Conservation (phyloP, 2,329 filamentous ascomycete genomes). For the Paecilomyces dactylethromorphus region DNA sequence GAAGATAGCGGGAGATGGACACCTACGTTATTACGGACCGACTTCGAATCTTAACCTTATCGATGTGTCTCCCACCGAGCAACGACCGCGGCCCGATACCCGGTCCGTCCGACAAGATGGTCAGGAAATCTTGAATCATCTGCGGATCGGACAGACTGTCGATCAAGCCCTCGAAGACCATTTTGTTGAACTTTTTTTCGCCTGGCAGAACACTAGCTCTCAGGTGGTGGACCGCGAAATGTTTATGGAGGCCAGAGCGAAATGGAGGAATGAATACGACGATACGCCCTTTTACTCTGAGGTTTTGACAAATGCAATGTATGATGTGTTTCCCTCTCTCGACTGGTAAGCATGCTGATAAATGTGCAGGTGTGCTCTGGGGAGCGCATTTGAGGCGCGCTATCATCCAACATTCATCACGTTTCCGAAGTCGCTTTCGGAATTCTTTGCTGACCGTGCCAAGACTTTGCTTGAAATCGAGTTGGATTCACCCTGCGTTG, state of each 20-base stretch:
- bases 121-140: constrained; percentile 34
- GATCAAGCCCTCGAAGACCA: constrained; percentile 38
- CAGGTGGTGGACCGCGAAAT: constrained; percentile 41
- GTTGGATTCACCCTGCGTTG: constrained; percentile 41
- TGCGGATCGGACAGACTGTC: constrained; percentile 35
- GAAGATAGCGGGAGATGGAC: constrained; percentile 37
- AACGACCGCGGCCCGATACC: constrained; percentile 29
- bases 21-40: constrained; percentile 39
- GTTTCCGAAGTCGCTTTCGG: constrained; percentile 27
- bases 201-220: constrained; percentile 43
- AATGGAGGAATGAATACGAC: constrained; percentile 31
- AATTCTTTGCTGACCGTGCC: constrained; percentile 36
- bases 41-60: constrained; percentile 40
- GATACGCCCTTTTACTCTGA: constrained; percentile 36
- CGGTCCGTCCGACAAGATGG: constrained; percentile 33
- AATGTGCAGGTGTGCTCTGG: constrained; percentile 31
- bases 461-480: constrained; percentile 43
- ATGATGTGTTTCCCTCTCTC: not conserved
- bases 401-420: constrained; percentile 39
- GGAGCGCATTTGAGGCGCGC: constrained; percentile 37
- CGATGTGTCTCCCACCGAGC: constrained; percentile 29
- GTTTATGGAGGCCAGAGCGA: constrained; percentile 26
- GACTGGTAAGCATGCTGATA: not conserved
- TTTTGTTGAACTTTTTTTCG: constrained; percentile 41
- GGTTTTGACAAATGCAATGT: constrained; percentile 37